Evolutionary conservation across 108 stramenopile species (phyloP).

Genomic region (Conticribra guillardii): DNA sequence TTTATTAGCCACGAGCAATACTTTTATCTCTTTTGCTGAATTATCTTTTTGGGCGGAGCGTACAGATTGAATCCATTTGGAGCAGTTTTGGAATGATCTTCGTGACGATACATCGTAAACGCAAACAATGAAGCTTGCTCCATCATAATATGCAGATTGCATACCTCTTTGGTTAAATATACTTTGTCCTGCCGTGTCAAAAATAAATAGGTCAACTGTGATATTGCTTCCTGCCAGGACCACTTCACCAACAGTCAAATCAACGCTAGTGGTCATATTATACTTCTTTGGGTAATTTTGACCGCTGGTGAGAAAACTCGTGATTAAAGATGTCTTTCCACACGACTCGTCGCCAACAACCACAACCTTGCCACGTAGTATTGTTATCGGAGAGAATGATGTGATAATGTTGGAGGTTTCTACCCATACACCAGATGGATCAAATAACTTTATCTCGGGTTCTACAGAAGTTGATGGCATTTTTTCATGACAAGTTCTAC

Average conservation of each 20-base stretch:
- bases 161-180: conserved; percentile 3
- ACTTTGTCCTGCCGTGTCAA: conserved; percentile 5
- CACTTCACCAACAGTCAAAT: conserved; percentile 5
- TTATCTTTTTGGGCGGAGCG: not conserved
- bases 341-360: conserved; percentile 4
- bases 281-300: conserved; percentile 4
- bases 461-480: not conserved
- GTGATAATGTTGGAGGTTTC: not conserved
- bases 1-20: conserved; percentile 9
- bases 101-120: conserved; percentile 8
- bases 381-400: not conserved
- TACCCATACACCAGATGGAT: not conserved
- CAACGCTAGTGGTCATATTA: conserved; percentile 2
- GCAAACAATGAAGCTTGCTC: not conserved
- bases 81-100: conserved; percentile 1
- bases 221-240: not conserved
- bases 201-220: conserved; percentile 7
- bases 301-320: not conserved
- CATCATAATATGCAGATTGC: not conserved
- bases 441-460: not conserved
- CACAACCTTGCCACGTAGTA: not conserved
- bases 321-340: conserved; percentile 7
- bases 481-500: too few species aligned
- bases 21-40: not conserved
- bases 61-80: conserved; percentile 11